A percentile compares a stretch with the other conserved stretches of the same genome.
These are phyloP conservation scores for Penicillium macrosclerotiorum DNA, from an alignment of 495 filamentous ascomycete species.

Conservation along the genomic window DNA sequence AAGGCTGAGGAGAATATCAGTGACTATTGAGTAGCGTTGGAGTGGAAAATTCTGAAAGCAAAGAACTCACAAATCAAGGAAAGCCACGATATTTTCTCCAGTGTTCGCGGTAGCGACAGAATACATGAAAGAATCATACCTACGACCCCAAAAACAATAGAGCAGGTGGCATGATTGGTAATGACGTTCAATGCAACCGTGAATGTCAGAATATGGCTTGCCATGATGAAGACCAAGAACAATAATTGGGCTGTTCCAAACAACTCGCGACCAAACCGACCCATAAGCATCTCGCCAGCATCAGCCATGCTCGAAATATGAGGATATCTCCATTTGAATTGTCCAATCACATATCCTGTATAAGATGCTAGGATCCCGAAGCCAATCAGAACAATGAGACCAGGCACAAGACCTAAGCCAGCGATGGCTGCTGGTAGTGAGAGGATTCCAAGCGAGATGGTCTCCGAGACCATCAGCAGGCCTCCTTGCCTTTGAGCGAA, in stretches of 20 bases:
- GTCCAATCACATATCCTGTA: constrained; percentile 26
- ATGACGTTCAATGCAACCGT: constrained; percentile 61
- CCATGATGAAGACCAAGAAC: constrained; percentile 70
- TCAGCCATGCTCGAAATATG: constrained; percentile 66
- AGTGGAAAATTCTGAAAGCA: neutral
- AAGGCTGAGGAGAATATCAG: constrained; percentile 38
- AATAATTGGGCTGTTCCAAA: constrained; percentile 57
- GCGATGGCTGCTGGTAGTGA: constrained; percentile 59
- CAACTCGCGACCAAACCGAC: constrained; percentile 57
- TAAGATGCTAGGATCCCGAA: constrained; percentile 60
- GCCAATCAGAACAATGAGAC: constrained; percentile 28
- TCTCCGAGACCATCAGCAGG: constrained; percentile 59
- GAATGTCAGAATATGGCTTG: constrained; percentile 65
- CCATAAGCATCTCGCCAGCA: constrained; percentile 61
- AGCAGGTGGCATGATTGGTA: constrained; percentile 59
- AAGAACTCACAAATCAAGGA: constrained; percentile 50
- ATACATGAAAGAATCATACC: constrained; percentile 59
- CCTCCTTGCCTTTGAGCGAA: neutral
- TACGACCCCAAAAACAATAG: constrained; percentile 60
- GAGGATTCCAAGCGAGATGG: constrained; percentile 61
- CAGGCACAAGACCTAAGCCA: constrained; percentile 47
- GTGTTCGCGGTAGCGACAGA: constrained; percentile 58
- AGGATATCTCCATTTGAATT: constrained; percentile 26
- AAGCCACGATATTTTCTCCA: constrained; percentile 51
- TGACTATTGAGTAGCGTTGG: neutral